phyloP scores from a whole-genome alignment of 2,329 filamentous ascomycete genomes.

The Paraphoma chrysanthemicola region DNA sequence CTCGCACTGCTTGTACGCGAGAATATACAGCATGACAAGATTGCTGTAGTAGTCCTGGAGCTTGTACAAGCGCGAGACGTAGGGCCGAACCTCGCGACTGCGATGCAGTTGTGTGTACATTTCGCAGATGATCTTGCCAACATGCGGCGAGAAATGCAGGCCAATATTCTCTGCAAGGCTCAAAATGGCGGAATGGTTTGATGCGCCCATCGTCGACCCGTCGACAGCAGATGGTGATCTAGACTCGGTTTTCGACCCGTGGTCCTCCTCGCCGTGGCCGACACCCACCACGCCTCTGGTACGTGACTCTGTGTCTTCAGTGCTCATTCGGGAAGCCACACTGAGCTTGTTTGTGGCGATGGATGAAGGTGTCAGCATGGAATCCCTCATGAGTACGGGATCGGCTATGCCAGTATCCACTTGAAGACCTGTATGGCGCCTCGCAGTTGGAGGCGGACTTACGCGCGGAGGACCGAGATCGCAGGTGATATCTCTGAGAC shows the following conservation, averaged over 20 bases:
- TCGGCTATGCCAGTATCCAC: not conserved
- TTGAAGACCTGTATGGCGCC: not conserved
- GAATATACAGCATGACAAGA: conserved; percentile 20
- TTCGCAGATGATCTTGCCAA: not conserved
- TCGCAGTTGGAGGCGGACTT: no score
- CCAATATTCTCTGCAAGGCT: not conserved
- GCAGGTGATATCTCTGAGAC: not conserved
- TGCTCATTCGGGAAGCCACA: not conserved
- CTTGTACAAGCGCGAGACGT: not conserved
- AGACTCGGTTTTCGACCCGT: not conserved
- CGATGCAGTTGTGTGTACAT: conserved; percentile 7
- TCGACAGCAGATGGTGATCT: not conserved
- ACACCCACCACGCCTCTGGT: not conserved
- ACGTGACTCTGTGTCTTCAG: not conserved
- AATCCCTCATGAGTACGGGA: not conserved
- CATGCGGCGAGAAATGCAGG: not conserved
- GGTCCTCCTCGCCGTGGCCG: not conserved
- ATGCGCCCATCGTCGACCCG: not conserved
- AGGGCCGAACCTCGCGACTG: not conserved
- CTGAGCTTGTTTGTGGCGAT: not conserved
- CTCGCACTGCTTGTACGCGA: conserved; percentile 4
- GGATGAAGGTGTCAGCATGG: not conserved
- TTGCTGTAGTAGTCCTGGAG: conserved; percentile 21
- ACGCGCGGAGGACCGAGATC: not conserved
- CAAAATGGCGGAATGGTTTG: not conserved